Percentiles rank a stretch among this genome's conserved stretches.
Conservation (phyloP, 169 alveolate genomes). For the Condylostoma magnum region DNA sequence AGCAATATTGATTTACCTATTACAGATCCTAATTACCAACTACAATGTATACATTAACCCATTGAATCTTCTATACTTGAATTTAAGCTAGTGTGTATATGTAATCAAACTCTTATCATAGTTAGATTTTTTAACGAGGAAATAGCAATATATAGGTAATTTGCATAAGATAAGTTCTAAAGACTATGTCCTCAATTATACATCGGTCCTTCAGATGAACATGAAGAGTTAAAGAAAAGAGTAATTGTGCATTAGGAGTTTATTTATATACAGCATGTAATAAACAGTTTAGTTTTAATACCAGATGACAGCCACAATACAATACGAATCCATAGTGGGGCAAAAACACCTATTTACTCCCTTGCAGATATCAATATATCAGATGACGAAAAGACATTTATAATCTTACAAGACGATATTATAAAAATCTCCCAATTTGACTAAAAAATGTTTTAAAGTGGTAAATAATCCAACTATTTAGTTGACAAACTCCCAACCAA, state of each 20-base stretch:
- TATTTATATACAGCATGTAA: not conserved
- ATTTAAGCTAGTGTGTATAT: not conserved
- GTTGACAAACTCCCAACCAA: not conserved
- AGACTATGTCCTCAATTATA: not conserved
- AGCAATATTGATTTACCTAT: constrained; percentile 9
- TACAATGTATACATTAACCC: not conserved
- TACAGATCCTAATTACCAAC: constrained; percentile 14
- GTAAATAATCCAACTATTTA: not conserved
- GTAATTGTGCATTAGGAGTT: not conserved
- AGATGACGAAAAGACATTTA: constrained; percentile 12
- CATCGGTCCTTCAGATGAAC: constrained; percentile 13
- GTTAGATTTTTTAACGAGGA: not conserved
- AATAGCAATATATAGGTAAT: constrained; percentile 2
- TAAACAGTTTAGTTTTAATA: not conserved
- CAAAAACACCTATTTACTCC: not conserved
- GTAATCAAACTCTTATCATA: not conserved
- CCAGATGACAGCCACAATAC: not conserved
- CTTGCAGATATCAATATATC: constrained; percentile 14
- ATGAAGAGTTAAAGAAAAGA: not conserved
- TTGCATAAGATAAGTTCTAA: not conserved
- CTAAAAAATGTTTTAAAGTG: not conserved
- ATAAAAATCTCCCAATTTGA: constrained; percentile 13
- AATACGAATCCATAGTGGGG: constrained; percentile 2
- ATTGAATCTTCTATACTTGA: not conserved
- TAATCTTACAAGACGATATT: not conserved